A percentile compares a stretch with the other conserved stretches of the same genome.
phyloP scores from a whole-genome alignment of 345 rosid species.

The Eucalyptus pauciflora region DNA sequence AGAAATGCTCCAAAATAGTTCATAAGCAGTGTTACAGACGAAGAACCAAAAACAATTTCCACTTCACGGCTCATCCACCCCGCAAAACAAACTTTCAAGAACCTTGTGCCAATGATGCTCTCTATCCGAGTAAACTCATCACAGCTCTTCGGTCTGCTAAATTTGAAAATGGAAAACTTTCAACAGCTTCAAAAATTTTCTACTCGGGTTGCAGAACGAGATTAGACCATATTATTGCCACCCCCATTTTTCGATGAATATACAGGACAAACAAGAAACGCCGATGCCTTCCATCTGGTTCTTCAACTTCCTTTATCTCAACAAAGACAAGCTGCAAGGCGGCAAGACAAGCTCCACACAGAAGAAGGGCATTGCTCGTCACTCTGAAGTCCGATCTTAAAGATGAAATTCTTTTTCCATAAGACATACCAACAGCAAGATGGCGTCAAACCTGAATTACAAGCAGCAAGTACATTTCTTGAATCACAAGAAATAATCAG shows the following conservation, averaged over 20 bases:
- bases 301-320: neutral
- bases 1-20: neutral
- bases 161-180: neutral
- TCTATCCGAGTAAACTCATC: neutral
- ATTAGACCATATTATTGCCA: slow-evolving; percentile 19
- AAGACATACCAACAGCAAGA: slow-evolving; percentile 35
- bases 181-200: neutral
- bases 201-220: neutral
- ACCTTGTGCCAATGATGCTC: neutral
- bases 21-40: neutral
- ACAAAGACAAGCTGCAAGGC: neutral
- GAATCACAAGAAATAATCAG: slow-evolving; percentile 89
- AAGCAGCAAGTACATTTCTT: slow-evolving; percentile 7
- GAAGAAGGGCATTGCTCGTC: slow-evolving; percentile 22
- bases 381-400: slow-evolving; percentile 25
- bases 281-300: neutral
- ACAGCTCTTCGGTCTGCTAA: neutral
- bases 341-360: slow-evolving; percentile 22
- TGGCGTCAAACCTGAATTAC: slow-evolving; percentile 19
- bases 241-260: slow-evolving; percentile 9
- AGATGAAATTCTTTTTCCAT: neutral
- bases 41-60: neutral
- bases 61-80: neutral
- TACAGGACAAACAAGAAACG: slow-evolving; percentile 13
- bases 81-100: neutral